Evolutionary conservation across 768 basidiomycete genomes (phyloP).

Genomic region (Auricularia cornea): DNA sequence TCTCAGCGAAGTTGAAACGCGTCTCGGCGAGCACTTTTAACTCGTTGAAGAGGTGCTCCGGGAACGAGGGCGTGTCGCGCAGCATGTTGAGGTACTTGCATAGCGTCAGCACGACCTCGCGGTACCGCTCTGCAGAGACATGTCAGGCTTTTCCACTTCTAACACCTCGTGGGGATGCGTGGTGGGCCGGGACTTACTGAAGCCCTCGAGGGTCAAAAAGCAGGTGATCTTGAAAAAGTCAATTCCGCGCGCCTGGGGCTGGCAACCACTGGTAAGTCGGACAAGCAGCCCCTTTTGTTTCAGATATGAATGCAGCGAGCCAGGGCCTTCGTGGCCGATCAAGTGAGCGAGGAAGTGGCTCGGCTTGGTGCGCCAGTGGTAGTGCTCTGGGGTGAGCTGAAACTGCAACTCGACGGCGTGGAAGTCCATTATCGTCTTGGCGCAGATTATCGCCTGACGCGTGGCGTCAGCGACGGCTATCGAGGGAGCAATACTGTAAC

Average conservation of each 20-base stretch:
- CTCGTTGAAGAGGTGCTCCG: conserved; percentile 69
- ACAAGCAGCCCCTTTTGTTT: conserved; percentile 87
- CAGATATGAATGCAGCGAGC: conserved; percentile 83
- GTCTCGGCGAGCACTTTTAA: conserved; percentile 59
- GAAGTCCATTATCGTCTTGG: conserved; percentile 85
- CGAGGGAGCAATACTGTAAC: conserved; percentile 9
- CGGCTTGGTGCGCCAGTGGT: conserved; percentile 72
- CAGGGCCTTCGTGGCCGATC: conserved; percentile 86
- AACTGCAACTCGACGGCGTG: conserved; percentile 78
- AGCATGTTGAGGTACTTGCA: conserved; percentile 77
- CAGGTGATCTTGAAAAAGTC: conserved; percentile 82
- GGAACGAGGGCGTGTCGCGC: conserved; percentile 44
- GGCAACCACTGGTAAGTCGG: conserved; percentile 58
- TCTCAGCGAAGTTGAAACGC: conserved; percentile 82
- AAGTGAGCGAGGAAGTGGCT: conserved; percentile 69
- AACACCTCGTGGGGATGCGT: no score
- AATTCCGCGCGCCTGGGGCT: conserved; percentile 71
- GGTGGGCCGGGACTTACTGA: no score
- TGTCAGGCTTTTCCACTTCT: conserved; percentile 2
- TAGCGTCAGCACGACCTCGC: conserved; percentile 53
- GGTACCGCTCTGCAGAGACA: conserved; percentile 55
- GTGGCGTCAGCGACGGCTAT: conserved; percentile 19
- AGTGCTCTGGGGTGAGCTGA: conserved; percentile 63
- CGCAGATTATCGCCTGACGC: conserved; percentile 63
- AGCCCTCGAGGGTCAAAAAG: conserved; percentile 75